These are phyloP conservation scores for Peniophora sp. DNA, from an alignment of 1,284 basidiomycete genomes.

Conservation along the genomic window DNA sequence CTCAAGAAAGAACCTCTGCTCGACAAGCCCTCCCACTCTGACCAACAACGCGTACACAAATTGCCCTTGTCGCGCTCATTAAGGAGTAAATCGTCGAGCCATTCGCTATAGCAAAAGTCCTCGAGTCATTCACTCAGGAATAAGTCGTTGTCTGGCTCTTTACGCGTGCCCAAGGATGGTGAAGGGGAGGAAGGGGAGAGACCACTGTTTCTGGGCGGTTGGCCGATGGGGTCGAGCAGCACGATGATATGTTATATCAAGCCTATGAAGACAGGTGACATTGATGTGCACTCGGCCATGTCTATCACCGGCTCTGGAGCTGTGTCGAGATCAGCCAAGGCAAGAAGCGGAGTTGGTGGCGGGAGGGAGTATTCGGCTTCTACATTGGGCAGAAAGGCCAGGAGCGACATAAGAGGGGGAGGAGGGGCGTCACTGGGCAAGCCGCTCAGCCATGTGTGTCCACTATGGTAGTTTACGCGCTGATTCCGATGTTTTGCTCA, in stretches of 20 bases:
- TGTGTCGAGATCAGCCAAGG: too few relatives aligned
- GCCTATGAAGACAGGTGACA: conserved; percentile 41
- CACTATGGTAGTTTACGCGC: conserved; percentile 48
- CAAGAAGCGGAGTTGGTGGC: too few relatives aligned
- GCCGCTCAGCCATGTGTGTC: conserved; percentile 78
- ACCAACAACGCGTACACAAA: too few relatives aligned
- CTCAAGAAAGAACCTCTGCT: conserved; percentile 2
- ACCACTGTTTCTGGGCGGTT: conserved; percentile 14
- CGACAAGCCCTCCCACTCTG: too few relatives aligned
- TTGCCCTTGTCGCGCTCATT: too few relatives aligned
- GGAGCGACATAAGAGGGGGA: background rate
- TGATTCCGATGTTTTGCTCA: conserved; percentile 8
- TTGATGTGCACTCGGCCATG: conserved; percentile 5
- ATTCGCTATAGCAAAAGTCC: too few relatives aligned
- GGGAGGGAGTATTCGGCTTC: too few relatives aligned
- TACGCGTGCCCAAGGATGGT: background rate
- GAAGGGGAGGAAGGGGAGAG: conserved; percentile 2
- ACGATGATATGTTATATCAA: conserved; percentile 47
- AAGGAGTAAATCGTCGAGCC: too few relatives aligned
- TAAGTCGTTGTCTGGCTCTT: too few relatives aligned
- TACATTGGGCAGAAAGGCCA: too few relatives aligned
- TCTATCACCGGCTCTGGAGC: too few relatives aligned
- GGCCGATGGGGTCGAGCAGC: conserved; percentile 36
- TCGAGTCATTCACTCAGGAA: too few relatives aligned
- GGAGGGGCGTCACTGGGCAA: conserved; percentile 34